phyloP scores from a whole-genome alignment of 2,329 filamentous ascomycete species.

The Elsinoe fawcettii region DNA sequence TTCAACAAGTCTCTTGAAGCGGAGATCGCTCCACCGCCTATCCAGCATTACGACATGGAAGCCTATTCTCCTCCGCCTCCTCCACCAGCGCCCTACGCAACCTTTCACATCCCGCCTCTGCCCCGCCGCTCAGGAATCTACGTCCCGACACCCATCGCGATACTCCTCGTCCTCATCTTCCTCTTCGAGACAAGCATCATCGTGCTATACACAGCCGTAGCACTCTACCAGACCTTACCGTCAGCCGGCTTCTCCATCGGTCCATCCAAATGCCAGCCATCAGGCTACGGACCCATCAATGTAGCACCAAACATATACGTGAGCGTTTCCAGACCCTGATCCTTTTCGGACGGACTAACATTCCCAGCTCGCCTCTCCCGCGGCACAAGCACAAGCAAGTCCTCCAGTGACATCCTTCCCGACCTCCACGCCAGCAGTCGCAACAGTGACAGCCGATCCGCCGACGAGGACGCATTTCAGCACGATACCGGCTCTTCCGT shows the following conservation, averaged over 20 bases:
- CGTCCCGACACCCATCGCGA: conserved; percentile 28
- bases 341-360: background rate
- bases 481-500: conserved; percentile 13
- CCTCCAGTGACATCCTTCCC: background rate
- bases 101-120: conserved; percentile 17
- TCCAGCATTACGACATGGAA: conserved; percentile 20
- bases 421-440: background rate
- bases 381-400: background rate
- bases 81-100: conserved; percentile 21
- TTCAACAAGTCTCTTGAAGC: conserved; percentile 29
- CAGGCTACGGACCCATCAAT: conserved; percentile 22
- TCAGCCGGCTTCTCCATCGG: conserved; percentile 21
- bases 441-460: conserved; percentile 17
- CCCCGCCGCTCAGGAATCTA: conserved; percentile 26
- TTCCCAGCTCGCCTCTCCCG: background rate
- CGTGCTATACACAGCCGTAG: conserved; percentile 33
- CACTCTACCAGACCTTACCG: conserved; percentile 31
- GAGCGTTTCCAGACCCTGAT: background rate
- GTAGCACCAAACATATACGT: conserved; percentile 28
- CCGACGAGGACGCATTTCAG: conserved; percentile 16
- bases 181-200: conserved; percentile 30
- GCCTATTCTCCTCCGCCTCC: conserved; percentile 21
- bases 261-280: conserved; percentile 16
- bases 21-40: conserved; percentile 17
- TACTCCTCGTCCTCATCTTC: conserved; percentile 27